Percentiles rank a stretch among this genome's conserved stretches.
Conservation (phyloP, 2,329 filamentous ascomycete genomes). For the Fusarium albosuccineum region DNA sequence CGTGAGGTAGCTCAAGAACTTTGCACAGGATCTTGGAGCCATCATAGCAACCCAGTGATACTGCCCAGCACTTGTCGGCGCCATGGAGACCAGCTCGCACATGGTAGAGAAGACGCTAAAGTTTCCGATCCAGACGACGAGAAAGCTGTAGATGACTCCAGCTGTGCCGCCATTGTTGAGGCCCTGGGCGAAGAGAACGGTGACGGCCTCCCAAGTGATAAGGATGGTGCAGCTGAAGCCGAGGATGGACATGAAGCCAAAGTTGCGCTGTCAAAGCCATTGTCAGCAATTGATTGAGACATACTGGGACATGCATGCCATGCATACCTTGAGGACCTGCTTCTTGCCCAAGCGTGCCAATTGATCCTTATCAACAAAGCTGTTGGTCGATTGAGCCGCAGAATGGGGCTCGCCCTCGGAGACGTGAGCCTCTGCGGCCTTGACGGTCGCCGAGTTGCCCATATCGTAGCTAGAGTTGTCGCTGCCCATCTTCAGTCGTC, state of each 20-base stretch:
- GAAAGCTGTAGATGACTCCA: conserved; percentile 65
- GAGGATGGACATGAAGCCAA: conserved; percentile 63
- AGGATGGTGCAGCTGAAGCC: conserved; percentile 66
- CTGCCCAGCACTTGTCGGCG: conserved; percentile 67
- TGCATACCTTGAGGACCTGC: conserved; percentile 44
- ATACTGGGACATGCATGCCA: background rate
- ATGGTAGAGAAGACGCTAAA: conserved; percentile 57
- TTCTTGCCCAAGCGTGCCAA: conserved; percentile 48
- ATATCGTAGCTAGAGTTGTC: conserved; percentile 41
- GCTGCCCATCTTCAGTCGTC: conserved; percentile 34
- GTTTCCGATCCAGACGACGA: conserved; percentile 62
- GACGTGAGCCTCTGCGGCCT: conserved; percentile 22
- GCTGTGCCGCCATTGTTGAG: conserved; percentile 65
- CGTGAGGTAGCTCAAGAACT: conserved; percentile 65
- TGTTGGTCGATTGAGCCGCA: conserved; percentile 16
- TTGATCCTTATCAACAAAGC: conserved; percentile 43
- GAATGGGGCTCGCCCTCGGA: conserved; percentile 37
- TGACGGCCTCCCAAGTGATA: conserved; percentile 64
- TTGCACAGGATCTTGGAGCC: conserved; percentile 60
- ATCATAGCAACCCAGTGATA: conserved; percentile 72
- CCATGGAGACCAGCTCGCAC: conserved; percentile 60
- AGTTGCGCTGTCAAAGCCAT: conserved; percentile 56
- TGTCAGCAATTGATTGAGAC: conserved; percentile 2
- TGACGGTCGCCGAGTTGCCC: conserved; percentile 37
- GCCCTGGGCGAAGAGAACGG: conserved; percentile 50